Conservation (phyloP, 192 early-diverging fungal genomes). For the Rhizophagus sp. region DNA sequence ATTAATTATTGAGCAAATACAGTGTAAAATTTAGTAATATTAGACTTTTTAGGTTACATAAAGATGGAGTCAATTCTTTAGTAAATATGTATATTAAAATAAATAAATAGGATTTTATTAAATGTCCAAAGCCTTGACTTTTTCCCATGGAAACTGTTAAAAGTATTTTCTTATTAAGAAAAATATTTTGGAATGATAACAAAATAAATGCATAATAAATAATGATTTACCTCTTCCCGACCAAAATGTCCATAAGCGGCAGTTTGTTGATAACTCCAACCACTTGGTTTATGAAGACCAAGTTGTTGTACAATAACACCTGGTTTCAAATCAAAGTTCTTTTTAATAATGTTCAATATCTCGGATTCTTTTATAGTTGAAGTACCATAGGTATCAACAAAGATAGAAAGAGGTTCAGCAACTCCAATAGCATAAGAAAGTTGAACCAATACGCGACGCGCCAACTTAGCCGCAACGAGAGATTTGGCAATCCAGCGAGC, state of each 20-base stretch:
- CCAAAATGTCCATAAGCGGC: slow-evolving; percentile 97
- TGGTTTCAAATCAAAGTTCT: slow-evolving; percentile 99
- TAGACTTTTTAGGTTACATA: too few relatives aligned
- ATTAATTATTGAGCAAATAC: too few relatives aligned
- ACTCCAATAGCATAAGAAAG: slow-evolving; percentile 99
- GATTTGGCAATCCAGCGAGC: slow-evolving; percentile 99
- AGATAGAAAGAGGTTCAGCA: slow-evolving; percentile 94
- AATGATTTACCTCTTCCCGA: slow-evolving; percentile 61
- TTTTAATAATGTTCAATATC: slow-evolving; percentile 91
- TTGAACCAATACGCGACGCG: slow-evolving; percentile 91
- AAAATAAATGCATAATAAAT: neutral
- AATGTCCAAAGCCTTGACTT: neutral
- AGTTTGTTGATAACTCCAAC: slow-evolving; percentile 86
- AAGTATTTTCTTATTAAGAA: neutral
- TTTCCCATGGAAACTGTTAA: slow-evolving; percentile 21
- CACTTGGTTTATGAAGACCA: slow-evolving; percentile 89
- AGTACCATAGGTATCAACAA: slow-evolving; percentile 96
- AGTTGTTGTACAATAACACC: slow-evolving; percentile 98
- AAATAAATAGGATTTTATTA: too few relatives aligned
- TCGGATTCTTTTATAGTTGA: slow-evolving; percentile 87
- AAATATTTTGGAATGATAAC: neutral
- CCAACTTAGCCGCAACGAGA: slow-evolving; percentile 88
- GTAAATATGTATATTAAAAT: too few relatives aligned
- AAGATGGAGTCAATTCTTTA: too few relatives aligned
- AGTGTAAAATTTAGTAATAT: too few relatives aligned